Evolutionary conservation across 768 basidiomycete genomes (phyloP).

Genomic region (Suillus cothurnatus): DNA sequence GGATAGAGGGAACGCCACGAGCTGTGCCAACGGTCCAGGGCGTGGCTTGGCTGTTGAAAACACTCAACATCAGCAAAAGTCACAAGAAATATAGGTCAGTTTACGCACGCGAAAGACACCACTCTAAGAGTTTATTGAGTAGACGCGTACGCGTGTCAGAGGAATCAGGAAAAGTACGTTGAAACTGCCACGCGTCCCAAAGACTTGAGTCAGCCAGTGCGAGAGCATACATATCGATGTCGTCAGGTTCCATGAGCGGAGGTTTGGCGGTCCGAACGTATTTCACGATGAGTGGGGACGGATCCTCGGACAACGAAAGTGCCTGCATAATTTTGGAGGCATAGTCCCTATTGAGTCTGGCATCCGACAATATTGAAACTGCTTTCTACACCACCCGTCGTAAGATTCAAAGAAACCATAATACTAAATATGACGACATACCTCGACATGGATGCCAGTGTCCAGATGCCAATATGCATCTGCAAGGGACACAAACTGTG

Average conservation of each 20-base stretch:
- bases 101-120: slow-evolving; percentile 69
- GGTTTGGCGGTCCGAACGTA: slow-evolving; percentile 81
- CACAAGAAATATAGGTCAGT: neutral
- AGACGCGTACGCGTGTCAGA: slow-evolving; percentile 55
- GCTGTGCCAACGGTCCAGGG: slow-evolving; percentile 54
- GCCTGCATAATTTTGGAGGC: slow-evolving; percentile 78
- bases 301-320: slow-evolving; percentile 41
- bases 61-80: slow-evolving; percentile 7
- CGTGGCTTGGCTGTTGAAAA: slow-evolving; percentile 56
- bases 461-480: slow-evolving; percentile 88
- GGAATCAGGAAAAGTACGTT: slow-evolving; percentile 67
- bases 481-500: slow-evolving; percentile 74
- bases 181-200: slow-evolving; percentile 75
- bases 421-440: slow-evolving; percentile 39
- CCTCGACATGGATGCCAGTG: slow-evolving; percentile 62
- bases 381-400: slow-evolving; percentile 50
- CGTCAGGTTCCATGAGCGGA: slow-evolving; percentile 63
- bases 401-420: neutral
- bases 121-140: slow-evolving; percentile 60
- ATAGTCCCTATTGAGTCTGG: slow-evolving; percentile 74
- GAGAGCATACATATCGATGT: slow-evolving; percentile 68
- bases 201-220: slow-evolving; percentile 69
- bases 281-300: slow-evolving; percentile 61
- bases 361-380: slow-evolving; percentile 71
- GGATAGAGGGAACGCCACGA: slow-evolving; percentile 68